Conservation (phyloP, 2,329 filamentous ascomycete genomes). For the Penicillium sp. region DNA sequence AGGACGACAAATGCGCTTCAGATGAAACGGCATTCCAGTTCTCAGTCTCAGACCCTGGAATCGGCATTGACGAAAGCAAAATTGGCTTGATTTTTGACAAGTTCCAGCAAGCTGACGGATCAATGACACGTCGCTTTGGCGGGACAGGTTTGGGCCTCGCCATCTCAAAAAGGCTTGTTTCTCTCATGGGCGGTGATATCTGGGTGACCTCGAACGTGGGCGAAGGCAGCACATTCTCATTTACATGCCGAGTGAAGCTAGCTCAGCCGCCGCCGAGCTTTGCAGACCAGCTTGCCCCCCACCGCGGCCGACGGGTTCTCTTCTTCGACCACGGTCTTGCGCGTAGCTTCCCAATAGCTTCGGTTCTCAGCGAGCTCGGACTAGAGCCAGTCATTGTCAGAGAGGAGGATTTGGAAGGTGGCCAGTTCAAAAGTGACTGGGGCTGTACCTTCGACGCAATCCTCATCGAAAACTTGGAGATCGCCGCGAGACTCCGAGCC, state of each 20-base stretch:
- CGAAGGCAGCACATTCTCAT: slow-evolving; percentile 82
- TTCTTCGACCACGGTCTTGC: slow-evolving; percentile 82
- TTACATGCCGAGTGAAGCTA: slow-evolving; percentile 77
- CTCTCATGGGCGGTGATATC: slow-evolving; percentile 85
- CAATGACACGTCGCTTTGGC: slow-evolving; percentile 87
- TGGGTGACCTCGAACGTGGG: slow-evolving; percentile 87
- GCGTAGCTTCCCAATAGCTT: slow-evolving; percentile 60
- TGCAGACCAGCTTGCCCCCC: slow-evolving; percentile 71
- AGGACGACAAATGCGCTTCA: slow-evolving; percentile 49
- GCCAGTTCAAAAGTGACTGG: slow-evolving; percentile 40
- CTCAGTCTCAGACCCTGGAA: slow-evolving; percentile 84
- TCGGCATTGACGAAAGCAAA: slow-evolving; percentile 86
- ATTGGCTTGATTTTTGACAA: slow-evolving; percentile 93
- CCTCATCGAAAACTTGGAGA: slow-evolving; percentile 81
- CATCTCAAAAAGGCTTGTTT: slow-evolving; percentile 88
- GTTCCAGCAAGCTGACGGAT: slow-evolving; percentile 92
- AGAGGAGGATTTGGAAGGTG: slow-evolving; percentile 52
- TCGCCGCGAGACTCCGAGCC: slow-evolving; percentile 66
- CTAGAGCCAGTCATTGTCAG: slow-evolving; percentile 70
- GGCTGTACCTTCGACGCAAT: slow-evolving; percentile 74
- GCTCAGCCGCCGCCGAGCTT: slow-evolving; percentile 64
- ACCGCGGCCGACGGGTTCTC: slow-evolving; percentile 77
- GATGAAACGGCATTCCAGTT: slow-evolving; percentile 88
- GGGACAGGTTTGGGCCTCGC: slow-evolving; percentile 85
- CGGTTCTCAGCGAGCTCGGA: slow-evolving; percentile 65